Percentiles rank a stretch among this genome's conserved stretches.
These are phyloP conservation scores for Microcera coccophila DNA, from an alignment of 2,329 filamentous ascomycete genomes.

Conservation along the genomic window DNA sequence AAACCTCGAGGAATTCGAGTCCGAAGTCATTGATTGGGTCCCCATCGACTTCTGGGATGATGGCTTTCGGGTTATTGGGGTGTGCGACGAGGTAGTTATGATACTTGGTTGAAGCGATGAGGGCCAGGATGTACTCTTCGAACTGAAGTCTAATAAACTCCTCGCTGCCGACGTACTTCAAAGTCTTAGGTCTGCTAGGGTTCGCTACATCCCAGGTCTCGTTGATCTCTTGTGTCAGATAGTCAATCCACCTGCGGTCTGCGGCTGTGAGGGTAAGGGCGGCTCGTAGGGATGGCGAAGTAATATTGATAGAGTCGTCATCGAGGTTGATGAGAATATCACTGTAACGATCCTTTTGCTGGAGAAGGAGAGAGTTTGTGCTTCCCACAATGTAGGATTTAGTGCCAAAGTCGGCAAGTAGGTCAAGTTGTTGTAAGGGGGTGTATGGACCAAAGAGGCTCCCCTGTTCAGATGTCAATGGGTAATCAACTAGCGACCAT, in stretches of 20 bases:
- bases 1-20: conserved; percentile 78
- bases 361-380: conserved; percentile 88
- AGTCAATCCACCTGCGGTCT: conserved; percentile 95
- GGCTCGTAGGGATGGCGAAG: conserved; percentile 69
- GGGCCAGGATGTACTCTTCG: conserved; percentile 88
- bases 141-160: conserved; percentile 97
- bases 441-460: conserved; percentile 96
- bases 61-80: conserved; percentile 64
- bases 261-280: conserved; percentile 78
- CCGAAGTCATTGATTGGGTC: conserved; percentile 85
- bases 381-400: conserved; percentile 98
- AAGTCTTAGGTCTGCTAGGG: conserved; percentile 83
- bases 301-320: conserved; percentile 79
- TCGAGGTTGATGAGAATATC: conserved; percentile 96
- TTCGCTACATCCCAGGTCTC: conserved; percentile 96
- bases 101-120: conserved; percentile 87
- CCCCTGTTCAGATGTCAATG: conserved; percentile 50
- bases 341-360: conserved; percentile 93
- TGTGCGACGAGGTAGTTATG: conserved; percentile 67
- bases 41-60: conserved; percentile 68
- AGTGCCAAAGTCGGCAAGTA: conserved; percentile 87
- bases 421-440: conserved; percentile 88
- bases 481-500: not conserved
- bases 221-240: conserved; percentile 85
- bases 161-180: conserved; percentile 92